These are phyloP conservation scores for Mycoemilia scoparia DNA, from an alignment of 192 early-diverging fungal species.

Conservation along the genomic window DNA sequence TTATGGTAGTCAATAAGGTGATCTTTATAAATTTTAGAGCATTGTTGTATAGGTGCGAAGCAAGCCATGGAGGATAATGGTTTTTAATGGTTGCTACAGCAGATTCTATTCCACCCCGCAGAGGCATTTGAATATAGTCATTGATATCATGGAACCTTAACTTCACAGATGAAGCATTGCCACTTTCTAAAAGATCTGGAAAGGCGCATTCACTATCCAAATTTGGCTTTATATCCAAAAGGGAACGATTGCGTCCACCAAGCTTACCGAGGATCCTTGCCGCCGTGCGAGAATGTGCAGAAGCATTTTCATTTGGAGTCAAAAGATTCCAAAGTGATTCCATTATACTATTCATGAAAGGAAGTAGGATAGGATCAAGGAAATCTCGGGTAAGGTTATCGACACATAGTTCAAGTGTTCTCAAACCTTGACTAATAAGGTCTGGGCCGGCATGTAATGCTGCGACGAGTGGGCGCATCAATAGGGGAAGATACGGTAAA, in stretches of 20 bases:
- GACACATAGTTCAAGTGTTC: constrained; percentile 92
- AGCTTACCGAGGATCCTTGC: constrained; percentile 91
- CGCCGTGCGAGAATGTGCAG: constrained; percentile 62
- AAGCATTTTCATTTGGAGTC: constrained; percentile 69
- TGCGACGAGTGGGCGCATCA: constrained; percentile 93
- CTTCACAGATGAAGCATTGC: no score
- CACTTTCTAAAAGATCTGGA: no score
- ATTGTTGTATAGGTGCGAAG: no score
- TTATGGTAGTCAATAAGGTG: no score
- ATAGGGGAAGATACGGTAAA: constrained; percentile 74
- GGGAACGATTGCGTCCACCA: constrained; percentile 86
- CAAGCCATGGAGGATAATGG: no score
- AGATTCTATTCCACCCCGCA: no score
- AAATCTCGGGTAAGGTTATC: constrained; percentile 96
- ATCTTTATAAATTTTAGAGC: no score
- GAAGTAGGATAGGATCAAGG: constrained; percentile 86
- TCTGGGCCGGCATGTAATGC: constrained; percentile 84
- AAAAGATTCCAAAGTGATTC: constrained; percentile 82
- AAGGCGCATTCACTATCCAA: no score
- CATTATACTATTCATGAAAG: constrained; percentile 91
- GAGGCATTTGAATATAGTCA: no score
- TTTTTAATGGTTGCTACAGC: no score
- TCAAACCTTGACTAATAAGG: constrained; percentile 83
- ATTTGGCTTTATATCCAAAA: no score
- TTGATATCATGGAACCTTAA: no score